Conservation (phyloP, 768 basidiomycete genomes). For the Phaeolepiota aurea region DNA sequence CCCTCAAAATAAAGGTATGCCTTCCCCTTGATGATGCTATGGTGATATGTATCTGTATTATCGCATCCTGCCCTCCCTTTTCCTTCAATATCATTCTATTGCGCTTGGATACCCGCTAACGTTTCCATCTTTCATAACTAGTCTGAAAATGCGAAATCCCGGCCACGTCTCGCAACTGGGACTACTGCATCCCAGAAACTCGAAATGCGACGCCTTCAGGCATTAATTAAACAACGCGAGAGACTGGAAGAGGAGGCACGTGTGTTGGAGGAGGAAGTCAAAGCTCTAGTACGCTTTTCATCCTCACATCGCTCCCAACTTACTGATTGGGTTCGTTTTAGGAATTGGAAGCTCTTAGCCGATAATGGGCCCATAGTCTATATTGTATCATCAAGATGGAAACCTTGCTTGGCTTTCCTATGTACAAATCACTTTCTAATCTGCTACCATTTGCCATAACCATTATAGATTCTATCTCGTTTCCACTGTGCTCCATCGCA, state of each 20-base stretch:
- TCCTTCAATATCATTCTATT: slow-evolving; percentile 1
- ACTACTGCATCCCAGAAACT: slow-evolving; percentile 53
- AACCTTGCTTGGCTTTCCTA: too few relatives aligned
- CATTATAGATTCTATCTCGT: too few relatives aligned
- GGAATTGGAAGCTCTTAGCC: too few relatives aligned
- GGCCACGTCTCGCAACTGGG: slow-evolving; percentile 30
- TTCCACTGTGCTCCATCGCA: too few relatives aligned
- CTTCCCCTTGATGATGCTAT: neutral
- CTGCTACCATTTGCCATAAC: too few relatives aligned
- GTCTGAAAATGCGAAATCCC: slow-evolving; percentile 49
- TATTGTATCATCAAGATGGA: too few relatives aligned
- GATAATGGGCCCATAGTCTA: too few relatives aligned
- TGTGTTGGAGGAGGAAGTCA: slow-evolving; percentile 53
- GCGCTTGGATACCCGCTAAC: too few relatives aligned
- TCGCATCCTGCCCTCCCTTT: neutral
- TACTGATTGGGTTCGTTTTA: too few relatives aligned
- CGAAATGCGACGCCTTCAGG: slow-evolving; percentile 57
- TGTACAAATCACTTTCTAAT: too few relatives aligned
- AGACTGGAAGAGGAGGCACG: slow-evolving; percentile 56
- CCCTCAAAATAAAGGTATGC: slow-evolving; percentile 56
- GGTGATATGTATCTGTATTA: neutral
- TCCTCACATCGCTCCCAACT: neutral
- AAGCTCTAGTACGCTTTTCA: slow-evolving; percentile 33
- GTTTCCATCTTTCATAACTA: slow-evolving; percentile 16
- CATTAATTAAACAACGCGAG: slow-evolving; percentile 58